Conservation (phyloP, 305 asterid species). For the Solanum hybrid region DNA sequence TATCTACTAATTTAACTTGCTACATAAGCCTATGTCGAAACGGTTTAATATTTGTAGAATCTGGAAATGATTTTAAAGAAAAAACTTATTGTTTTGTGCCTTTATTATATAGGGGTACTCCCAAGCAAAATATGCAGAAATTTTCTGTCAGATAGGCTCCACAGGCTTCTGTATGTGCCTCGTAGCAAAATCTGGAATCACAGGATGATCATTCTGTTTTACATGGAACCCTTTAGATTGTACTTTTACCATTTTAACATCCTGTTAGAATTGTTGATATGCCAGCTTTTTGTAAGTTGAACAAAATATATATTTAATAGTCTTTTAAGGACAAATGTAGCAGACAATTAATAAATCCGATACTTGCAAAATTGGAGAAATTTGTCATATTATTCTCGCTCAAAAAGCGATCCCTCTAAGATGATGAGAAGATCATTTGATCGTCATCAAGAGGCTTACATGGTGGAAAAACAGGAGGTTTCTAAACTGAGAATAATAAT, state of each 20-base stretch:
- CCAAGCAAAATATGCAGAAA: no score
- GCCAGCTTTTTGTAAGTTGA: neutral
- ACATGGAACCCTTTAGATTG: neutral
- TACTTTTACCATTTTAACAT: neutral
- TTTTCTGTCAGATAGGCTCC: no score
- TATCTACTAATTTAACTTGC: neutral
- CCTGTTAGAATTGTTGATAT: neutral
- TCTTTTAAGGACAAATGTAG: neutral
- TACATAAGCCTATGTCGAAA: neutral
- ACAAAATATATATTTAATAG: no score
- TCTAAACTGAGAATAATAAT: no score
- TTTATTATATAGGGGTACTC: no score
- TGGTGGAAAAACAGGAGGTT: neutral
- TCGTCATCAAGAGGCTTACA: neutral
- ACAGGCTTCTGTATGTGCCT: neutral
- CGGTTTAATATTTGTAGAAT: neutral
- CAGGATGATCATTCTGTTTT: neutral
- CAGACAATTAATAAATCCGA: neutral
- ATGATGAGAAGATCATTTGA: neutral
- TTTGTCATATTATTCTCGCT: neutral
- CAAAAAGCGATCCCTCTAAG: neutral
- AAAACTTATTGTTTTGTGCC: neutral
- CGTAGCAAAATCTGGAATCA: neutral
- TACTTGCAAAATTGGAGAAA: neutral
- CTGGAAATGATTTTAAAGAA: neutral